Evolutionary conservation across 164 flowering plant species (phyloP).

Genomic region (Macadamia integrifolia): DNA sequence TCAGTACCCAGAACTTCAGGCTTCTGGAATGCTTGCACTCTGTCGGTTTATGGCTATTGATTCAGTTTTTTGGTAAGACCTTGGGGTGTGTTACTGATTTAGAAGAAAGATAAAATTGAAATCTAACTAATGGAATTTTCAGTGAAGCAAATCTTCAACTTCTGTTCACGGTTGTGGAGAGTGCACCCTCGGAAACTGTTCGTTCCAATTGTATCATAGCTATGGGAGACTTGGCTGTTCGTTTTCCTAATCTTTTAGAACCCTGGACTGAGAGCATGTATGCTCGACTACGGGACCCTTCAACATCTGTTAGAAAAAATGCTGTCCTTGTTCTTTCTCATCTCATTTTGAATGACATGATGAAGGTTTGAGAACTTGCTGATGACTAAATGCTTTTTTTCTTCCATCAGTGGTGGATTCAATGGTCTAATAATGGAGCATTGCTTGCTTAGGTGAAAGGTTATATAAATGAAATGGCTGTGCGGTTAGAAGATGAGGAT

Average conservation of each 20-base stretch:
- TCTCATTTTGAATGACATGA: slow-evolving; percentile 96
- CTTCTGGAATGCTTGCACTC: slow-evolving; percentile 90
- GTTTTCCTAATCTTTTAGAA: slow-evolving; percentile 94
- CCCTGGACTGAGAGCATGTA: slow-evolving; percentile 99
- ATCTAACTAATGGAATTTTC: slow-evolving; percentile 24
- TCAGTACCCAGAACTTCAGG: slow-evolving; percentile 82
- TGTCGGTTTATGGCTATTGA: slow-evolving; percentile 92
- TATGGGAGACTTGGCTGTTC: slow-evolving; percentile 94
- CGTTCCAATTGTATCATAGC: slow-evolving; percentile 94
- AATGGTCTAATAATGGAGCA: slow-evolving; percentile 1
- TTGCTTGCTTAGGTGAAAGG: slow-evolving; percentile 80
- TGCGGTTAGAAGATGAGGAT: slow-evolving; percentile 80
- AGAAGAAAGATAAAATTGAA: background rate
- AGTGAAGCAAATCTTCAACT: slow-evolving; percentile 96
- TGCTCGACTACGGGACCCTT: slow-evolving; percentile 75
- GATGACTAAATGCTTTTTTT: slow-evolving; percentile 5
- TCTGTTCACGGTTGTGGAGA: slow-evolving; percentile 91
- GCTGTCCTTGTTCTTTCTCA: slow-evolving; percentile 98
- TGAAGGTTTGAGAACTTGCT: slow-evolving; percentile 64
- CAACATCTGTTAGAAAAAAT: slow-evolving; percentile 82
- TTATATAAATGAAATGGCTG: slow-evolving; percentile 89
- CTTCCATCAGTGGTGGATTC: background rate
- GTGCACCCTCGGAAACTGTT: slow-evolving; percentile 81
- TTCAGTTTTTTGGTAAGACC: slow-evolving; percentile 76
- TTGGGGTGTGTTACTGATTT: background rate